phyloP scores from a whole-genome alignment of 352 stramenopile genomes.

The Globisporangium yorkense region DNA sequence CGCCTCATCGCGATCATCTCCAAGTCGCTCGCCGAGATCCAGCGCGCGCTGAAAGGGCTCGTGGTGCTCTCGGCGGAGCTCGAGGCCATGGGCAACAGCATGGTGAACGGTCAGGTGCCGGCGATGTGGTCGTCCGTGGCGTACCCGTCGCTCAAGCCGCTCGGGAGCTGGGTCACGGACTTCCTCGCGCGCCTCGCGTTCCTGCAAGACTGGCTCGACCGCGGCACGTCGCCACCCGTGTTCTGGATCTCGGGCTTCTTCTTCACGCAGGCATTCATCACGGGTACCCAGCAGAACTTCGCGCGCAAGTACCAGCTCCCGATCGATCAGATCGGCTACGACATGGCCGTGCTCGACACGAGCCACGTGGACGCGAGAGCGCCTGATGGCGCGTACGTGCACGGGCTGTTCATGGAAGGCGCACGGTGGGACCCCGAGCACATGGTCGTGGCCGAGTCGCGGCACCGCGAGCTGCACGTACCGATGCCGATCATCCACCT shows the following conservation, averaged over 20 bases:
- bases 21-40: constrained; percentile 80
- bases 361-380: constrained; percentile 42
- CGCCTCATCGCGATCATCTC: constrained; percentile 73
- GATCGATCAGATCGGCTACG: constrained; percentile 89
- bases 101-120: constrained; percentile 90
- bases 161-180: constrained; percentile 91
- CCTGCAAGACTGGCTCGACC: constrained; percentile 79
- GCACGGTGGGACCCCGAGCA: constrained; percentile 71
- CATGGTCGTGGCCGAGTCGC: constrained; percentile 79
- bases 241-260: constrained; percentile 95
- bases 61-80: constrained; percentile 92
- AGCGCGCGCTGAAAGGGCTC: constrained; percentile 89
- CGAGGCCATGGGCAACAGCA: constrained; percentile 91
- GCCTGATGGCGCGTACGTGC: constrained; percentile 85
- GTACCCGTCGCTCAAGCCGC: constrained; percentile 91
- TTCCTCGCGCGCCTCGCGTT: constrained; percentile 81
- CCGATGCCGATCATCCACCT: constrained; percentile 84
- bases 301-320: constrained; percentile 87
- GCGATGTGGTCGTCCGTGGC: constrained; percentile 73
- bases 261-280: constrained; percentile 94
- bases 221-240: constrained; percentile 63
- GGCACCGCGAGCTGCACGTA: constrained; percentile 82
- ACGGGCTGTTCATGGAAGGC: constrained; percentile 90
- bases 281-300: constrained; percentile 91
- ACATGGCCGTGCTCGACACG: constrained; percentile 78